These are phyloP conservation scores for Helotiales sp. DNA, from an alignment of 2,329 filamentous ascomycete genomes.

Conservation along the genomic window DNA sequence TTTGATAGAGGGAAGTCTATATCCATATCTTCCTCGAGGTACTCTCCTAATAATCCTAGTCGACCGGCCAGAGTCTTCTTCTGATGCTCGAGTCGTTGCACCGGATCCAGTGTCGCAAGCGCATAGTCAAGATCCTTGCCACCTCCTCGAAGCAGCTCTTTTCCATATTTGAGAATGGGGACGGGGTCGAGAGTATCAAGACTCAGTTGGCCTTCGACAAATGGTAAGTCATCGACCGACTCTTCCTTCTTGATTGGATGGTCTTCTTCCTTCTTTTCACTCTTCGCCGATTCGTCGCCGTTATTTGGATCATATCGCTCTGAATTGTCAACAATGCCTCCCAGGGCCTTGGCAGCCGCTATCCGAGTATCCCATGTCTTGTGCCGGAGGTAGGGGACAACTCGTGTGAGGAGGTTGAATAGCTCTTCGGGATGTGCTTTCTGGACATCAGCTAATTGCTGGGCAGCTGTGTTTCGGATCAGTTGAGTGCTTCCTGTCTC, in stretches of 20 bases:
- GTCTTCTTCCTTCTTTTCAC: slow-evolving; percentile 65
- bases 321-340: slow-evolving; percentile 90
- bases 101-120: slow-evolving; percentile 80
- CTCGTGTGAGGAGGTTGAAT: slow-evolving; percentile 90
- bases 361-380: slow-evolving; percentile 97
- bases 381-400: slow-evolving; percentile 93
- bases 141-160: slow-evolving; percentile 80
- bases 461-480: slow-evolving; percentile 95
- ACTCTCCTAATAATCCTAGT: slow-evolving; percentile 83
- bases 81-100: slow-evolving; percentile 80
- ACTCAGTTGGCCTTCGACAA: slow-evolving; percentile 63
- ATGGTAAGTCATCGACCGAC: slow-evolving; percentile 52
- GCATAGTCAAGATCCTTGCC: slow-evolving; percentile 84
- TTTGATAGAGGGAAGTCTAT: slow-evolving; percentile 56
- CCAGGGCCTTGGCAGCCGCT: slow-evolving; percentile 91
- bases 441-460: slow-evolving; percentile 96
- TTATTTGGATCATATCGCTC: slow-evolving; percentile 86
- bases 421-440: slow-evolving; percentile 97
- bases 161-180: slow-evolving; percentile 81
- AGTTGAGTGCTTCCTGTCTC: slow-evolving; percentile 96
- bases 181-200: slow-evolving; percentile 78
- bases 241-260: slow-evolving; percentile 64
- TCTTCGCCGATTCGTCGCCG: slow-evolving; percentile 62
- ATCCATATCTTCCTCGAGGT: slow-evolving; percentile 81
- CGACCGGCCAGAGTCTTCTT: slow-evolving; percentile 86